phyloP scores from a whole-genome alignment of 768 basidiomycete genomes.

The Hortiboletus campestris region DNA sequence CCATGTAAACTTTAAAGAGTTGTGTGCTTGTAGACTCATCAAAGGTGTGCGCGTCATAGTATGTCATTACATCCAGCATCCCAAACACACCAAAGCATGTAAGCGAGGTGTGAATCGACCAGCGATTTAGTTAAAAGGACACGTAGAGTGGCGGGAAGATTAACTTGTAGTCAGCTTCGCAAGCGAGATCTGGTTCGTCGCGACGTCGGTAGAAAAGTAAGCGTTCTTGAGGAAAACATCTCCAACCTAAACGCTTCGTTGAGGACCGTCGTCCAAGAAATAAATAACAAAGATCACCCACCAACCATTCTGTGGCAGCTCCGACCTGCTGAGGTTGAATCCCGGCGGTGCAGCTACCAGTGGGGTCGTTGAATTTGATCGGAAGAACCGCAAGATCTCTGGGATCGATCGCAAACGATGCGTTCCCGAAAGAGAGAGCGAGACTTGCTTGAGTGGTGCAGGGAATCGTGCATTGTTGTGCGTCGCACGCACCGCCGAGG shows the following conservation, averaged over 20 bases:
- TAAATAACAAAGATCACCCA: conserved; percentile 34
- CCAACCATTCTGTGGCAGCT: conserved; percentile 64
- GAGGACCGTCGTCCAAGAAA: not conserved
- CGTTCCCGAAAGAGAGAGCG: conserved; percentile 58
- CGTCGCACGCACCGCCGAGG: conserved; percentile 51
- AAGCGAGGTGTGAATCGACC: conserved; percentile 1
- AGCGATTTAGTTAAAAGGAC: not conserved
- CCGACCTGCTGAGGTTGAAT: conserved; percentile 64
- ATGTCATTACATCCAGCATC: not conserved
- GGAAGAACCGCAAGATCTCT: conserved; percentile 63
- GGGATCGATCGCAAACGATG: conserved; percentile 60
- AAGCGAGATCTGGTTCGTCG: conserved; percentile 56
- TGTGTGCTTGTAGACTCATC: not conserved
- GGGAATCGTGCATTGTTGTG: conserved; percentile 58
- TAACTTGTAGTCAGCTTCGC: conserved; percentile 46
- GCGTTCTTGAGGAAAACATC: conserved; percentile 79
- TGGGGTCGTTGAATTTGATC: conserved; percentile 45
- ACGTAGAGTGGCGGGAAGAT: not conserved
- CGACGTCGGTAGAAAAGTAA: conserved; percentile 65
- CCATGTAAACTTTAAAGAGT: not conserved
- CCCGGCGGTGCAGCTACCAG: conserved; percentile 68
- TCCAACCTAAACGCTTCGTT: conserved; percentile 40
- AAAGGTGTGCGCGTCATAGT: not conserved
- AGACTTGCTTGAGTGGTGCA: conserved; percentile 56
- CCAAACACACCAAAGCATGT: not conserved